These are phyloP conservation scores for Spirogloea muscicola DNA, from an alignment of 139 green algal genomes.

Conservation along the genomic window DNA sequence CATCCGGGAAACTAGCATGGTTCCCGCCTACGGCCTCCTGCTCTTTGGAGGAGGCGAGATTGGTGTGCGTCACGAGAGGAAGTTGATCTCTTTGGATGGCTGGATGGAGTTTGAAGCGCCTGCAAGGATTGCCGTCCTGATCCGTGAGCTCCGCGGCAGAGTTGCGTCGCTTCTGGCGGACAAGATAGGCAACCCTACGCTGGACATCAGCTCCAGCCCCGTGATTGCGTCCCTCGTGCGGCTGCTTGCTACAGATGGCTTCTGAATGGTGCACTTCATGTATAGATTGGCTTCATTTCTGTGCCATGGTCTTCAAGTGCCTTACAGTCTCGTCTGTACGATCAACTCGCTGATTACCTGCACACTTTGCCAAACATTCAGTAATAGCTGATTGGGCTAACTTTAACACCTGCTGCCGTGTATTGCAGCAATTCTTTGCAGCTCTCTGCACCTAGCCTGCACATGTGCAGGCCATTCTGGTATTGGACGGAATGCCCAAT, in stretches of 20 bases:
- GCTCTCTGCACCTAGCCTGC: too few relatives aligned
- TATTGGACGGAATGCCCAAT: too few relatives aligned
- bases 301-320: too few relatives aligned
- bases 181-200: slow-evolving; percentile 18
- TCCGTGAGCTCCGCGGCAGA: slow-evolving; percentile 18
- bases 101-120: slow-evolving; percentile 53
- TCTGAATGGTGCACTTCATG: slow-evolving; percentile 33
- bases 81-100: slow-evolving; percentile 41
- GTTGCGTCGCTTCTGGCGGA: slow-evolving; percentile 11
- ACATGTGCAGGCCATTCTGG: too few relatives aligned
- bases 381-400: too few relatives aligned
- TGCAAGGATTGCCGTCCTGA: slow-evolving; percentile 27
- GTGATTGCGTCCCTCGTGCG: slow-evolving; percentile 30
- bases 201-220: slow-evolving; percentile 12
- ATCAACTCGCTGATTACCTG: too few relatives aligned
- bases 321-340: too few relatives aligned
- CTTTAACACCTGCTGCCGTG: too few relatives aligned
- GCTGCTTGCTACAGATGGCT: slow-evolving; percentile 34
- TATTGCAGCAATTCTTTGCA: too few relatives aligned
- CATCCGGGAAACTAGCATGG: slow-evolving; percentile 48
- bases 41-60: slow-evolving; percentile 51
- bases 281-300: too few relatives aligned
- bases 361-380: too few relatives aligned
- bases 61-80: slow-evolving; percentile 38
- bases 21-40: slow-evolving; percentile 49